Conservation (phyloP, 2,329 filamentous ascomycete species). For the Sphaceloma murrayae region DNA sequence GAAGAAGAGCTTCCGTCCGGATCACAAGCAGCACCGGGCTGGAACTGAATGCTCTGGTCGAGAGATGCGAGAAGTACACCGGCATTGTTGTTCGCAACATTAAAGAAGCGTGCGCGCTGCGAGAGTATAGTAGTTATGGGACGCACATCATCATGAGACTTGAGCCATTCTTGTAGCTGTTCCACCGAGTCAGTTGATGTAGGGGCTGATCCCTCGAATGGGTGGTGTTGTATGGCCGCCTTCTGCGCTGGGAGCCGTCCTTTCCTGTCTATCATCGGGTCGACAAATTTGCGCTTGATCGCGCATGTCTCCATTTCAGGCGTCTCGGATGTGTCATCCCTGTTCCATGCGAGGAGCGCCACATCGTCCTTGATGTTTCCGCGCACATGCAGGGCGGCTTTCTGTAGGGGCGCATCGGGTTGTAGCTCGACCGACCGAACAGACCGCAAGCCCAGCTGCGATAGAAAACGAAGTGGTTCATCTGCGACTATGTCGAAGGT, state of each 20-base stretch:
- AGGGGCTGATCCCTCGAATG: constrained; percentile 21
- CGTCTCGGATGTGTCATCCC: constrained; percentile 20
- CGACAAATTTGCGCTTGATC: constrained; percentile 36
- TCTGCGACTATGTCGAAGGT: constrained; percentile 18
- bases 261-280: constrained; percentile 32
- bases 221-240: constrained; percentile 20
- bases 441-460: constrained; percentile 16
- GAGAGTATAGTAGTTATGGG: constrained; percentile 40
- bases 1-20: neutral
- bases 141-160: constrained; percentile 34
- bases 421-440: constrained; percentile 32
- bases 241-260: constrained; percentile 19
- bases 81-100: constrained; percentile 36
- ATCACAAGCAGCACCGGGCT: constrained; percentile 19
- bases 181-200: constrained; percentile 22
- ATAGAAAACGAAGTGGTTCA: constrained; percentile 17
- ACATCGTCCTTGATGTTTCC: constrained; percentile 27
- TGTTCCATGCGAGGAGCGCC: constrained; percentile 21
- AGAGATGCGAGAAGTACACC: constrained; percentile 40
- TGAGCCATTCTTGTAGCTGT: constrained; percentile 36
- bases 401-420: constrained; percentile 25
- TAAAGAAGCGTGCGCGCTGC: constrained; percentile 40
- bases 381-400: constrained; percentile 24
- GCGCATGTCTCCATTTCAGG: constrained; percentile 22
- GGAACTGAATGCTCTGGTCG: constrained; percentile 39